A percentile compares a stretch with the other conserved stretches of the same genome.
Evolutionary conservation across 306 rosid genomes (phyloP).

Genomic region (Vigna unguiculata): DNA sequence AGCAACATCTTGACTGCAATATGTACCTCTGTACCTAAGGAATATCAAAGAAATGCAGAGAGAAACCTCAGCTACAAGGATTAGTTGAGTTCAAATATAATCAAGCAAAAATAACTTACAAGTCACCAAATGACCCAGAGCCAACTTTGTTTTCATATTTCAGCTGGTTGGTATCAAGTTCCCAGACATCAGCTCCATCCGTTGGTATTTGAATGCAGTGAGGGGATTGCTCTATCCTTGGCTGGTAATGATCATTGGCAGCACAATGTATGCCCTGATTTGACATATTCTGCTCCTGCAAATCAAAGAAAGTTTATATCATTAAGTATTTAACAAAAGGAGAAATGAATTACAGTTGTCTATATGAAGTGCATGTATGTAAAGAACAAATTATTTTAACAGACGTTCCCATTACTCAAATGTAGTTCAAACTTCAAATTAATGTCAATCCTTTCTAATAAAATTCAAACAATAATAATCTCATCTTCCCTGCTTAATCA

Average conservation of each 20-base stretch:
- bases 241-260: conserved; percentile 57
- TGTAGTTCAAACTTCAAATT: conserved; percentile 13
- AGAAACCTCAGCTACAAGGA: conserved; percentile 51
- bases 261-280: conserved; percentile 63
- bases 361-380: not conserved
- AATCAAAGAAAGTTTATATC: conserved; percentile 35
- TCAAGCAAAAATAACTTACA: conserved; percentile 69
- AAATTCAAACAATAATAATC: conserved; percentile 16
- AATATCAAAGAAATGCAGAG: conserved; percentile 41
- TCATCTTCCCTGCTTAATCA: conserved; percentile 32
- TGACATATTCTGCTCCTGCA: conserved; percentile 67
- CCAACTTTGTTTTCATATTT: conserved; percentile 90
- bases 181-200: conserved; percentile 99
- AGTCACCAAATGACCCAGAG: conserved; percentile 94
- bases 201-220: conserved; percentile 81
- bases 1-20: conserved; percentile 97
- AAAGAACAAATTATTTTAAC: conserved; percentile 30
- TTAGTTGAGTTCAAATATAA: conserved; percentile 38
- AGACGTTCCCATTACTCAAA: conserved; percentile 23
- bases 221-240: conserved; percentile 58
- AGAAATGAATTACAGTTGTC: conserved; percentile 26
- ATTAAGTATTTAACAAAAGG: conserved; percentile 25
- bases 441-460: not conserved
- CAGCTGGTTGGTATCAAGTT: conserved; percentile 81
- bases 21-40: conserved; percentile 86